Evolutionary conservation across 1,284 basidiomycete genomes (phyloP), one percentile per base, ranked within the genome.

Genomic region (Cutaneotrichosporon sp.): DNA sequence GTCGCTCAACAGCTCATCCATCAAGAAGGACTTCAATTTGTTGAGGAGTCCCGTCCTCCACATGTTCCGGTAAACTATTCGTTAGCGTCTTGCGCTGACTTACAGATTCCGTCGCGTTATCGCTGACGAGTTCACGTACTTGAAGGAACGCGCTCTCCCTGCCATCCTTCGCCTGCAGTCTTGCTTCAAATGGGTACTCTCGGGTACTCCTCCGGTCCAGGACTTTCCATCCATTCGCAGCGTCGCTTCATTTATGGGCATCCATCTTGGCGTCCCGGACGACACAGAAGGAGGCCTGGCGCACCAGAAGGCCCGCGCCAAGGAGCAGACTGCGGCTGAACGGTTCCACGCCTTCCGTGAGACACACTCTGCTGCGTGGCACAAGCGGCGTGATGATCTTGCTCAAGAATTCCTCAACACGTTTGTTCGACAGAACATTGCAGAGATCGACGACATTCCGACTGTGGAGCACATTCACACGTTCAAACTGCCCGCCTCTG

Each of bases 291-390:
- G 90, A 1, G 84, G 86, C 49, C 88, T 89, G 1, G 83, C 85
- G 42, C 84, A 87, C 70, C 86, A 90, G 58, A 92, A 92, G 82
- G 90, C 89, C 72, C 86, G 92, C 8, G 86, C 86, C 55, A 85
- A 88, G 65, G 92, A 95, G 65, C 89, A 91, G 73, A 96, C 94
- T 5, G 90, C 88, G 63, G 92, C 90, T 56, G 94, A 97, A 76
- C 87, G 88, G 70, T 97, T 97, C 85, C 92, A 97, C 78, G 95
- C 94, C 0, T 97, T 95, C 88, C 88, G 93, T 32, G 95, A 97
- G 74, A 89, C 94, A 21, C 93, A 92, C 73, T 94, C 89, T 52
- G 80, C 90, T 22, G 90, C 93, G 68, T 97, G 94, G 94, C 94
- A 97, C 75, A 87, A 88, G 1, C 88, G 92, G 70, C 88, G 94